Evolutionary conservation across 306 rosid genomes (phyloP).

Genomic region (Cucurbita moschata): DNA sequence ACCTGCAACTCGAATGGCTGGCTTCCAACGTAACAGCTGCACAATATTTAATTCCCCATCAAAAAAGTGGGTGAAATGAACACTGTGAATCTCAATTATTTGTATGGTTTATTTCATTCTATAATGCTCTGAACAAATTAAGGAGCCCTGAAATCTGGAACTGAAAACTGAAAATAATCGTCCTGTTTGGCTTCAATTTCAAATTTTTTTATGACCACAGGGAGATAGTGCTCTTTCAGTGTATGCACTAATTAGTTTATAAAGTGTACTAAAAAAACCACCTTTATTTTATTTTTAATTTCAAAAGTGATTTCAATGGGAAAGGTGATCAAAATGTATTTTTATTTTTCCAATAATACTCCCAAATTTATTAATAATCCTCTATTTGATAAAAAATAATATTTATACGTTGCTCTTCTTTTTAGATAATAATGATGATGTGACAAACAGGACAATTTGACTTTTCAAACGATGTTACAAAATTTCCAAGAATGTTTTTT

Average conservation of each 20-base stretch:
- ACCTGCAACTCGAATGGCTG: slow-evolving; percentile 3
- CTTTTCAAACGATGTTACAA: not conserved
- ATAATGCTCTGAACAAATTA: not conserved
- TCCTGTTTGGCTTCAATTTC: not conserved
- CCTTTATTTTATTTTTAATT: not conserved
- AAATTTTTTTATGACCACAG: not conserved
- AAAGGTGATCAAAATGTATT: not conserved
- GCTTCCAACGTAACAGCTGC: slow-evolving; percentile 1
- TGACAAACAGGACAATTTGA: not conserved
- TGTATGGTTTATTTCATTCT: not conserved
- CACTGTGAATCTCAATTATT: not conserved
- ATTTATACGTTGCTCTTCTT: not conserved
- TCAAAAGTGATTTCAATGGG: not conserved
- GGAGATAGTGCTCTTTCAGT: not conserved
- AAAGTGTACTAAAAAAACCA: not conserved
- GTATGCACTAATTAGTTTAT: not conserved
- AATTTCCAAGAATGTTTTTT: not conserved
- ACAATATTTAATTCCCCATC: not conserved
- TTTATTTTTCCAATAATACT: no score
- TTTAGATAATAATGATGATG: not conserved
- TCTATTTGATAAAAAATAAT: no score
- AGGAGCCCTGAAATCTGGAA: not conserved
- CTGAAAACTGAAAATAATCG: not conserved
- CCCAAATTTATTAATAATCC: not conserved
- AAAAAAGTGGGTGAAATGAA: not conserved